phyloP scores from a whole-genome alignment of 2,329 filamentous ascomycete species.

The Diaporthe velutina region DNA sequence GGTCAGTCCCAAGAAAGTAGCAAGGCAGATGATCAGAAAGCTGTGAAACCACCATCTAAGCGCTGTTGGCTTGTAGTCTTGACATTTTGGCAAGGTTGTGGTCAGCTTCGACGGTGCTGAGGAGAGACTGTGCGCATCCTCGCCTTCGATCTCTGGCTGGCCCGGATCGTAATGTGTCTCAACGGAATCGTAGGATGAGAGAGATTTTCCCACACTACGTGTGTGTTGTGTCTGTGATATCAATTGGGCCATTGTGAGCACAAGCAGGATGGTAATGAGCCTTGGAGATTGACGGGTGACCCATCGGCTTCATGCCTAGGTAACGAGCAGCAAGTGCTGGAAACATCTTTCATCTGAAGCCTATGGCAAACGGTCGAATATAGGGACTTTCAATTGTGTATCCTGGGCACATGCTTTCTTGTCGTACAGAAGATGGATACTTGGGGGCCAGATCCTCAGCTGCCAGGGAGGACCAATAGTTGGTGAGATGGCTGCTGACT shows the following conservation, averaged over 20 bases:
- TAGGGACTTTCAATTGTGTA: neutral
- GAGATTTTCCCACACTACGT: too few species aligned
- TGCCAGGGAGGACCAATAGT: neutral
- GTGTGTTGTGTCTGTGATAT: neutral
- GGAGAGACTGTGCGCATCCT: neutral
- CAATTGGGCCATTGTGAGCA: neutral
- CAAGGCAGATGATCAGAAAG: constrained; percentile 26
- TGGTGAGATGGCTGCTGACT: neutral
- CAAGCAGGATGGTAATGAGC: too few species aligned
- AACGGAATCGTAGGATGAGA: neutral
- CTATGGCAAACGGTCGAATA: neutral
- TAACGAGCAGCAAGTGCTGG: neutral
- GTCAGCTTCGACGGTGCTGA: neutral
- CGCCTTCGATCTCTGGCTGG: neutral
- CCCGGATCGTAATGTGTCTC: neutral
- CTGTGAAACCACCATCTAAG: constrained; percentile 35
- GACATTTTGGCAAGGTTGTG: neutral
- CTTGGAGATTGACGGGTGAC: neutral
- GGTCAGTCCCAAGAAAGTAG: constrained; percentile 20
- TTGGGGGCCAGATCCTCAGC: neutral
- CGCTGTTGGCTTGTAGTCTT: constrained; percentile 35
- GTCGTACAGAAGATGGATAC: too few species aligned
- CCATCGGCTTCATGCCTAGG: too few species aligned
- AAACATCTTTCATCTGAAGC: neutral
- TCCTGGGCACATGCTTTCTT: neutral